Evolutionary conservation across 2,329 filamentous ascomycete genomes (phyloP), one percentile per base, ranked within the genome.

Genomic region (Emergomyces pasteurianus): DNA sequence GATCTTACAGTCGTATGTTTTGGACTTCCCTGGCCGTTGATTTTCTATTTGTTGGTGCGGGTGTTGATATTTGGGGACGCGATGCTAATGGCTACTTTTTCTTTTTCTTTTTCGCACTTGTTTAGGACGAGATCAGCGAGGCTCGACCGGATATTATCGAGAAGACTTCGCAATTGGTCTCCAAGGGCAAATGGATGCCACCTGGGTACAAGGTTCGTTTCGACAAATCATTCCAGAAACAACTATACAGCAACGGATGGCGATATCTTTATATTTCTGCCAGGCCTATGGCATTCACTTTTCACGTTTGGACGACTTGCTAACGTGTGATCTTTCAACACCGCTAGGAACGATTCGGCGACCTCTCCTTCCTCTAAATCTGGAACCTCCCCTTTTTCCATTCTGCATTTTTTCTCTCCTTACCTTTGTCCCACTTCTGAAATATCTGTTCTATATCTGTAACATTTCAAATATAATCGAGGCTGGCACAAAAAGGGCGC

Each of bases 111-210:
- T 59, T 60, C 57, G 52, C 26, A 61, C 55, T 65, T 61, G 66
- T 66, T 65, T 72, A 95, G 90, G 94, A 97, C 77, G 94, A 99
- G 74, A 89, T 99, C 77, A 90, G 89, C 65, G 86, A 89, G 69
- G 94, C 92, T 71, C 90, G 92, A 77, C 92, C 94, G 71, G 92
- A 95, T 69, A 96, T 99, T 77, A 92, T 97, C 81, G 86, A 96
- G 85, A 95, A 95, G 84, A 96, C 92, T 71, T 81, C 86, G 72
- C 86, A 94, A 80, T 86, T 99, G 75, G 92, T 99, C 67, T 90
- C 90, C 78, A 96, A 95, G 87, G 92, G 92, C 77, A 90, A 91
- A 86, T 99, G 94, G 94, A 85, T 87, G 81, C 92, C 96, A 74
- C 92, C 94, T 66, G 94, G 94, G 75, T 99, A 99, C 89, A 96